phyloP scores from a whole-genome alignment of 305 asterid genomes.

The Caryopteris hybrid region DNA sequence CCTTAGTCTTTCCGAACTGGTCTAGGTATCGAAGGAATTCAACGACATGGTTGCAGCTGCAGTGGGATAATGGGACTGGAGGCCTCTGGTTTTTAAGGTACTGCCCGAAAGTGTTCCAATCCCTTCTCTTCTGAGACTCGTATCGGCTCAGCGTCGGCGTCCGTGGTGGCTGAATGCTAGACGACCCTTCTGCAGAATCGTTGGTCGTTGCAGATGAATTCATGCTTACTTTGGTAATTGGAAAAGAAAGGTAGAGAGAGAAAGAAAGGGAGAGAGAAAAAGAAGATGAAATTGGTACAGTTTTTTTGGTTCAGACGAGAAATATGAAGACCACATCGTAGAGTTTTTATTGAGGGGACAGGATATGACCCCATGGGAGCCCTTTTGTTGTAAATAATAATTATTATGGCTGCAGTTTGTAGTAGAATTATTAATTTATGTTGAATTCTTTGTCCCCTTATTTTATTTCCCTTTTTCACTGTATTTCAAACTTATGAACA shows the following conservation, averaged over 20 bases:
- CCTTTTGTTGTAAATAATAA: slow-evolving; percentile 28
- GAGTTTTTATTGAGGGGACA: slow-evolving; percentile 36
- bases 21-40: slow-evolving; percentile 46
- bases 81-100: slow-evolving; percentile 45
- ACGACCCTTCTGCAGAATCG: slow-evolving; percentile 10
- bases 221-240: slow-evolving; percentile 26
- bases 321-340: slow-evolving; percentile 32
- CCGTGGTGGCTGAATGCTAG: slow-evolving; percentile 1
- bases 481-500: too few relatives aligned
- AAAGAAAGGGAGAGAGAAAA: not conserved
- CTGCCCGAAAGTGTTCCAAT: slow-evolving; percentile 54
- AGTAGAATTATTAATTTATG: not conserved
- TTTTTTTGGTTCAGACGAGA: slow-evolving; percentile 25
- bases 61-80: slow-evolving; percentile 28
- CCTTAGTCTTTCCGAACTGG: slow-evolving; percentile 57
- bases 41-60: slow-evolving; percentile 36
- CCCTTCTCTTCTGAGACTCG: slow-evolving; percentile 50
- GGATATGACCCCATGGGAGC: slow-evolving; percentile 29
- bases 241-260: slow-evolving; percentile 4
- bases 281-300: slow-evolving; percentile 11
- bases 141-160: slow-evolving; percentile 38
- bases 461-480: too few relatives aligned
- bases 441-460: not conserved
- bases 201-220: slow-evolving; percentile 20
- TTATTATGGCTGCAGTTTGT: not conserved